phyloP scores from a whole-genome alignment of 148 eudicot species.

The Amaranthus palmeri region DNA sequence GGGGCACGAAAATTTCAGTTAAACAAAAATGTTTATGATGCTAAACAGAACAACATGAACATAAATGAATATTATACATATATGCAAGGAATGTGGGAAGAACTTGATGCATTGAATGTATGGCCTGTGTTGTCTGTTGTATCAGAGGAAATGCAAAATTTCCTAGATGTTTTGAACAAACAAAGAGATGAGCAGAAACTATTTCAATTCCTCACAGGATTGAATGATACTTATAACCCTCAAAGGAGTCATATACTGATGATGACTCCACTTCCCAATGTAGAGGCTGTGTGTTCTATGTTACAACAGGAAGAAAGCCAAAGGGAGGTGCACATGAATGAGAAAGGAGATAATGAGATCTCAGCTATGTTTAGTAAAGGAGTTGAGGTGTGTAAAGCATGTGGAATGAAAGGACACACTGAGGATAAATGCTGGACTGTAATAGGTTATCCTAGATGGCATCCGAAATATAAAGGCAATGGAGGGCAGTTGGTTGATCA shows the following conservation, averaged over 20 bases:
- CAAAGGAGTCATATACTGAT: background rate
- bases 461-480: background rate
- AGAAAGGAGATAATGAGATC: rapidly evolving
- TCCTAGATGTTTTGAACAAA: background rate
- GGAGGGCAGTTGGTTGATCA: too few species aligned
- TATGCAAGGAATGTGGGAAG: too few species aligned
- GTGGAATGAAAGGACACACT: background rate
- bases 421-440: background rate
- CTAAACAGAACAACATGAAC: too few species aligned
- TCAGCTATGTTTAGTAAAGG: background rate
- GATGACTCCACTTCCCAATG: background rate
- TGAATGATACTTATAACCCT: background rate
- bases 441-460: background rate
- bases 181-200: background rate
- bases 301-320: background rate
- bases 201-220: background rate
- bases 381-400: background rate
- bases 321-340: background rate
- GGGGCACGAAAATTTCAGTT: too few species aligned
- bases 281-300: background rate
- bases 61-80: too few species aligned
- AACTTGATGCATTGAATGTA: too few species aligned
- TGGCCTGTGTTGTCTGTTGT: too few species aligned
- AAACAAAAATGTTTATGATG: too few species aligned
- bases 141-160: too few species aligned